Evolutionary conservation across 495 filamentous ascomycete species (phyloP).

Genomic region (Neurospora sp.): DNA sequence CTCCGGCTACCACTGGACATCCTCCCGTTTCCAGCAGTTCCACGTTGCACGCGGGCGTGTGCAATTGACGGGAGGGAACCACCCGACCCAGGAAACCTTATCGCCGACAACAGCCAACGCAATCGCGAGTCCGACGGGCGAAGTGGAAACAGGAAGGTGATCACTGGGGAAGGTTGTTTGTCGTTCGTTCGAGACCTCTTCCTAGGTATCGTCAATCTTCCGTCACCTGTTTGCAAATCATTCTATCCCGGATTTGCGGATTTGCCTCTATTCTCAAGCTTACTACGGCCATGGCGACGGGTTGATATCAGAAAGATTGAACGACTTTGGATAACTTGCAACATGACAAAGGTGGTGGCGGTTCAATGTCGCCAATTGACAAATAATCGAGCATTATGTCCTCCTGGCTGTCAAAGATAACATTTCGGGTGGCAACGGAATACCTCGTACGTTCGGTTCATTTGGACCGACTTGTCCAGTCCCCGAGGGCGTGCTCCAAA

Average conservation of each 20-base stretch:
- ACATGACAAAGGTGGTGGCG: neutral
- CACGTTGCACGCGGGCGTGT: neutral
- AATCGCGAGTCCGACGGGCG: neutral
- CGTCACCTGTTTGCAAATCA: neutral
- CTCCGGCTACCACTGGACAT: neutral
- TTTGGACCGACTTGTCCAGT: neutral
- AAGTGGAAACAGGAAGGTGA: neutral
- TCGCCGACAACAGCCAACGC: neutral
- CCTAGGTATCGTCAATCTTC: neutral
- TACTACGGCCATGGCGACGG: neutral
- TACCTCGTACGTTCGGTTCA: neutral
- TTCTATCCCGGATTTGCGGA: neutral
- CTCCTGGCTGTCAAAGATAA: neutral
- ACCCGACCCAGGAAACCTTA: neutral
- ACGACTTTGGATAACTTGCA: neutral
- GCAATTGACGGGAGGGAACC: neutral
- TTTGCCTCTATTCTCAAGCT: too few species aligned
- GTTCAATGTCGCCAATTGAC: neutral
- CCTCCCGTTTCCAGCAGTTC: neutral
- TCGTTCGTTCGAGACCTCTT: too few species aligned
- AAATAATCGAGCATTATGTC: neutral
- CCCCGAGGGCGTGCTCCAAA: neutral
- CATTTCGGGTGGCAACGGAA: neutral
- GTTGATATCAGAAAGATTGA: neutral
- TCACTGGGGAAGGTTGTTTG: neutral